Base-by-base conservation (phyloP, 371 early-diverging fungal genomes). In the Apophysomyces elegans region DNA sequence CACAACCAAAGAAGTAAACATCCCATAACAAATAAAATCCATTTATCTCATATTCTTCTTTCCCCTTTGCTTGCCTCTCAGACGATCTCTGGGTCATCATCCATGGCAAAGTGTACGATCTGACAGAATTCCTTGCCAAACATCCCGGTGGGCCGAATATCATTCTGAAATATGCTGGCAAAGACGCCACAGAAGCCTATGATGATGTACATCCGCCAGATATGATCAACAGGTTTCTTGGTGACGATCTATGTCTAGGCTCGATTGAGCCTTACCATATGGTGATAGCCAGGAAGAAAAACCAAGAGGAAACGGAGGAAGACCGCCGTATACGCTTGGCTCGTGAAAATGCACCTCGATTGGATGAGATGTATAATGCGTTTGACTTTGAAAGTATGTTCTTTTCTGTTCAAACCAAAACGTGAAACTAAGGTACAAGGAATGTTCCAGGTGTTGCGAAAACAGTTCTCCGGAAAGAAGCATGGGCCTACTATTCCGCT, bases 401-500 rank as follows among this genome's bases (percentile, higher is more conserved):
- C 32, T 3, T 26, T 26, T 26, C 32, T 26, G 32, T 26, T 26
- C 32, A 26, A 26, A 26, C 32, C 32, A 26, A 26, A 26, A 26
- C 32, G 2, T 26, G 32, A 26, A 26, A 26, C 37, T 56, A n/a
- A 8, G 21, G 37, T 79, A 92, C 96, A 0, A 97, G 98, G 4
- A 85, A 89, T 67, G 80, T 97, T 54, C 80, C 72, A 85, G 80
- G 82, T 12, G 81, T 89, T 11, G 93, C 93, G 7, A 71, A 77
- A 44, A 66, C 68, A 26, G 76, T 83, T 0, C 67, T 91, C 45
- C 78, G 68, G 50, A 70, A 80, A 12, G 87, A 90, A 59, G 92
- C 93, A 5, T 94, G 94, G 94, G 91, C 87, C 50, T 96, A 95
- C 74, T 95, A 91, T 70, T 81, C 84, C 61, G 88, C 88, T n/a